Evolutionary conservation across 2,329 filamentous ascomycete genomes (phyloP), one percentile per base, ranked within the genome.

Genomic region (Sclerotinia subarctica): DNA sequence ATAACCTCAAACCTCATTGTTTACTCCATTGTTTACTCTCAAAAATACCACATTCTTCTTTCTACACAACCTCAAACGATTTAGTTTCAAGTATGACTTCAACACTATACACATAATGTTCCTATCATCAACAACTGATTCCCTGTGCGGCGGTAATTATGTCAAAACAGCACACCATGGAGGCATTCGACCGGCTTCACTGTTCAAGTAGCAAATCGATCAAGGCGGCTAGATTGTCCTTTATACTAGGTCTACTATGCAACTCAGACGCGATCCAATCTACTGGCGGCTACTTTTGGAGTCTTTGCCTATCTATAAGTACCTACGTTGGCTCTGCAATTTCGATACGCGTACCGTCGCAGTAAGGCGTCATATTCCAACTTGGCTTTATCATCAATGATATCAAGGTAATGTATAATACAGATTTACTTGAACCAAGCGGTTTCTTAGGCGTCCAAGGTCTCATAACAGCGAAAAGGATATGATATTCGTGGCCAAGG

Each of bases 371-470:
- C 4, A 24, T n/a, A 19, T 10, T 17, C 0, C 26, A 8, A 4
- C 10, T 11, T 32, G 42, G 26, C 10, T n/a, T 42, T 44, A 11
- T 7, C 17, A 29, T 35, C 26, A 17, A 17, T 21, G n/a, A 10
- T 2, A 10, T 10, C 17, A 47, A 60, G 26, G 0, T 10, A 76
- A 84, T 82, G 17, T 87, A 85, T 4, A 74, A 84, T 0, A 80
- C 84, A 24, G 94, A 94, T 75, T 90, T 91, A 0, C 90, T 92
- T 74, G 76, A 82, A 3, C 84, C 87, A 0, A 76, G 82, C 1
- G 91, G 90, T 3, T 93, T 90, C 81, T 84, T 87, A 52, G 90
- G 91, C 2, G 88, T 86, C 17, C 95, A 88, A 90, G 73, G 95
- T 94, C 76, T 92, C 92, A 95, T 77, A 91, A 95, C 91, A 0